Evolutionary conservation across 495 filamentous ascomycete genomes (phyloP), one percentile per base, ranked within the genome.

Genomic region (Podospora bellae-mahoneyi): DNA sequence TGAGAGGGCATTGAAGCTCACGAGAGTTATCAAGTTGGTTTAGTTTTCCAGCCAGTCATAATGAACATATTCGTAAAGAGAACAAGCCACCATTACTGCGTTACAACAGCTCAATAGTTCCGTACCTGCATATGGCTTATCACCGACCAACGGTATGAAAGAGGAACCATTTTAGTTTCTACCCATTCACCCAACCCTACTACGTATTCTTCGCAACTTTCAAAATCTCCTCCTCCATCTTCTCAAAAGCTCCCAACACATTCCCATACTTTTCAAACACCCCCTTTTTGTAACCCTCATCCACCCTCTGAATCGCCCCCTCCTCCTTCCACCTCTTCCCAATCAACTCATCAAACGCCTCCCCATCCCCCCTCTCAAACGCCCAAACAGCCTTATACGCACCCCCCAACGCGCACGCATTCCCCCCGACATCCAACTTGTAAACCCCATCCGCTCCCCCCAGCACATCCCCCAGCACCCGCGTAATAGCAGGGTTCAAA

Each of bases 301-400:
- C 91, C 59, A 97, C 88, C 82, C 86, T 92, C 79, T 89, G 84
- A 28, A 97, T 86, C 68, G 92, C 92, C 0, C 87, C 88, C 72
- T 90, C 89, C 79, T 97, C 94, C 65, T 85, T 85, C 95, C 95
- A 99, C 67, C 95, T 81, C 68, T 82, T 76, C 2, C 89, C 91
- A 58, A 99, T 88, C 69, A 96, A 82, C 53, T 93, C 88, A 75
- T 97, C 95, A 82, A 97, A 99, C 10, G 85, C 90, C 84, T 96
- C 88, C 27, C 85, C 85, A 5, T 70, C 74, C 23, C 76, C 73
- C 34, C 92, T 80, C 80, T 97, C 93, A 39, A 92, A 81, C 1
- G 89, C 92, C 95, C 95, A 99, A 0, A 94, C 89, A 61, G 95
- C 94, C 80, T 97, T 97, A 77, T 99, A 97, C n/a, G 94, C 95